Base-by-base conservation (phyloP, 1,284 basidiomycete species). In the Golubevia sp. region DNA sequence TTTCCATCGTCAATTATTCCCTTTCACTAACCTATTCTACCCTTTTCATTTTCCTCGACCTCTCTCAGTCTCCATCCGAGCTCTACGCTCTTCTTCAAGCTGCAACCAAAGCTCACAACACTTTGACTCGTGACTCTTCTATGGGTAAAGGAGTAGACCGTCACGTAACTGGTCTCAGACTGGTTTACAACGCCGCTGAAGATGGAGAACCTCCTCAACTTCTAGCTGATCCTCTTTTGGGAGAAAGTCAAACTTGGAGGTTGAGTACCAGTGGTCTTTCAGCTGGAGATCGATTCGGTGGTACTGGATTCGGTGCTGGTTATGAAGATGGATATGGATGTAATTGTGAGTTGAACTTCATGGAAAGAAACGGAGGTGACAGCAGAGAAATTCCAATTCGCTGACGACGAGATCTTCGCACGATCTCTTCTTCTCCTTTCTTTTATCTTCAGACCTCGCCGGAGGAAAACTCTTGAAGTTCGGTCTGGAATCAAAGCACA, bases 141-240 rank as follows among this genome's bases (percentile, higher is more conserved):
- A 89, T 89, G 0, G 96, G 96, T 13, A 88, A 89, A 66, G 96
- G 94, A 7, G 91, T 93, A 68, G 96, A 99, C 80, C 89, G 96
- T 23, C 95, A 98, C 84, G 86, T 98, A 30, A 90, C 97, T 68
- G 95, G 94, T 3, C 87, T 98, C 59, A 89, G 88, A 48, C 88
- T 91, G 20, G 71, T 76, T 53, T 73, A 71, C 55, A 69, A 74
- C 23, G 38, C 68, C 11, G 58, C 64, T 23, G 74, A 74, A 55
- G 71, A 71, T 59, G 62, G 62, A 11, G 56, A 63, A 25, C 30
- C 21, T 49, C 53, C 58, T 20, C 63, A 66, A 27, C 50, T 83
- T 2, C 76, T 83, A 55, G 38, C 61, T 6, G 81, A 83, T 53
- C 71, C 70, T 15, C 69, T 82, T 49, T 76, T 79, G 55, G 71